Percentiles rank a stretch among this genome's conserved stretches.
phyloP scores from a whole-genome alignment of 2,329 filamentous ascomycete genomes.

The Fusarium virguliforme region DNA sequence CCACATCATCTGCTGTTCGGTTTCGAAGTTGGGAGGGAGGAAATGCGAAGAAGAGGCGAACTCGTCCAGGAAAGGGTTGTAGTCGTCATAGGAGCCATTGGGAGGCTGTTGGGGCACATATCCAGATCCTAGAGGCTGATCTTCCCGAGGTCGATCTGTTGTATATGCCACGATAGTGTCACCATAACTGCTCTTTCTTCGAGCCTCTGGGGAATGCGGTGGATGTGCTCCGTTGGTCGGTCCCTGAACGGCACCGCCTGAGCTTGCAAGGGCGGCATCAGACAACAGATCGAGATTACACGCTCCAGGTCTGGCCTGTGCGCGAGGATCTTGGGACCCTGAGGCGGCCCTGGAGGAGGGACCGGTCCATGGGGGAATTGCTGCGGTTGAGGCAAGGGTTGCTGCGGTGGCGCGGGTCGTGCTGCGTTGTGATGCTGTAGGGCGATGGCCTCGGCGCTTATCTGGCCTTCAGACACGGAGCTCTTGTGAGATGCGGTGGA shows the following conservation, averaged over 20 bases:
- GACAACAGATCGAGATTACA: slow-evolving; percentile 74
- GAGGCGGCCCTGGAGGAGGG: slow-evolving; percentile 53
- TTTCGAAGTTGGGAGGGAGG: slow-evolving; percentile 69
- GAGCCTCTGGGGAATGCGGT: slow-evolving; percentile 59
- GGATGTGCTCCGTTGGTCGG: slow-evolving; percentile 64
- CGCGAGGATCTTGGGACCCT: slow-evolving; percentile 64
- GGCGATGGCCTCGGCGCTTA: slow-evolving; percentile 64
- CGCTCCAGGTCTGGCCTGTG: slow-evolving; percentile 63
- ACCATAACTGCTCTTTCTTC: slow-evolving; percentile 65
- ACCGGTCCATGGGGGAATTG: slow-evolving; percentile 62
- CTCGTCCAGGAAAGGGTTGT: slow-evolving; percentile 73
- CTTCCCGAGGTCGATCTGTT: slow-evolving; percentile 65
- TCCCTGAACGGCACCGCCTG: slow-evolving; percentile 67
- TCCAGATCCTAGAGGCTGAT: slow-evolving; percentile 61
- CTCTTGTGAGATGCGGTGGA: slow-evolving; percentile 62
- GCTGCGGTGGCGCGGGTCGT: slow-evolving; percentile 51
- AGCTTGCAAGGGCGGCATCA: slow-evolving; percentile 72
- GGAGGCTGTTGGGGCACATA: slow-evolving; percentile 52
- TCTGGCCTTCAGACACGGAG: slow-evolving; percentile 65
- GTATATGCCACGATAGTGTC: slow-evolving; percentile 63
- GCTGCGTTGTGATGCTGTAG: slow-evolving; percentile 56
- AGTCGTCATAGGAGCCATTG: slow-evolving; percentile 67
- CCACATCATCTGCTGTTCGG: slow-evolving; percentile 70
- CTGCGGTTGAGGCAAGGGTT: slow-evolving; percentile 48
- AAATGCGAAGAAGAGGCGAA: slow-evolving; percentile 70